These are phyloP conservation scores for Abrus precatorius DNA, from an alignment of 306 rosid genomes.

Conservation along the genomic window DNA sequence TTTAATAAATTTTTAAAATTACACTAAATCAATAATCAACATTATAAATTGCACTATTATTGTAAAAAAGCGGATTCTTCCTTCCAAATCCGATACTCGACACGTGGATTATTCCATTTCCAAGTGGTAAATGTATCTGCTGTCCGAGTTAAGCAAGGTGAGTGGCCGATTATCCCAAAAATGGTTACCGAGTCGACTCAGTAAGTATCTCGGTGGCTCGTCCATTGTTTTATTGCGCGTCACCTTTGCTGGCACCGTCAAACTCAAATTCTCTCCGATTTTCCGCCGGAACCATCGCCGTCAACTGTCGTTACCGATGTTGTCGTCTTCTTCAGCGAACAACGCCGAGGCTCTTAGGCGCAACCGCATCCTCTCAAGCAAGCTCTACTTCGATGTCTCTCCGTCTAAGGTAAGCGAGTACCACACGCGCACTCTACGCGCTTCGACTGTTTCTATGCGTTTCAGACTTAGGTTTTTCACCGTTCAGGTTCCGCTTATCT, in stretches of 20 bases:
- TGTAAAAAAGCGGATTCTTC: no score
- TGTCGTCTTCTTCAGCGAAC: conserved; percentile 61
- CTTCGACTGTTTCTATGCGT: background rate
- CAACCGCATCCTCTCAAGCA: conserved; percentile 81
- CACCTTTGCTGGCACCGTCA: conserved; percentile 30
- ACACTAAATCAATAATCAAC: no score
- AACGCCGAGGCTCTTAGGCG: conserved; percentile 58
- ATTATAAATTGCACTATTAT: no score
- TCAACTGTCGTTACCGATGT: conserved; percentile 53
- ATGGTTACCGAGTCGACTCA: conserved; percentile 45
- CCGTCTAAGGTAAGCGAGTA: conserved; percentile 65
- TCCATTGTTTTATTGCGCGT: background rate
- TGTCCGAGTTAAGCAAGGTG: background rate
- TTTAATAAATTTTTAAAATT: no score
- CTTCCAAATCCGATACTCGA: no score
- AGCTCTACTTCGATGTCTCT: conserved; percentile 80
- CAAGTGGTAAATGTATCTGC: background rate
- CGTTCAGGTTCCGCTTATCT: conserved; percentile 89
- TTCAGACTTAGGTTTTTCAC: conserved; percentile 16
- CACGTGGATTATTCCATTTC: background rate
- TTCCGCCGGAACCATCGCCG: conserved; percentile 23
- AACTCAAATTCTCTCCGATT: conserved; percentile 35
- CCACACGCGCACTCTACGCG: background rate
- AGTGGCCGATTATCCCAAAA: conserved; percentile 5
- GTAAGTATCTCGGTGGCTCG: conserved; percentile 34